Evolutionary conservation across 2,329 filamentous ascomycete species (phyloP).

Genomic region (Cladosporium austrohemisphaericum): DNA sequence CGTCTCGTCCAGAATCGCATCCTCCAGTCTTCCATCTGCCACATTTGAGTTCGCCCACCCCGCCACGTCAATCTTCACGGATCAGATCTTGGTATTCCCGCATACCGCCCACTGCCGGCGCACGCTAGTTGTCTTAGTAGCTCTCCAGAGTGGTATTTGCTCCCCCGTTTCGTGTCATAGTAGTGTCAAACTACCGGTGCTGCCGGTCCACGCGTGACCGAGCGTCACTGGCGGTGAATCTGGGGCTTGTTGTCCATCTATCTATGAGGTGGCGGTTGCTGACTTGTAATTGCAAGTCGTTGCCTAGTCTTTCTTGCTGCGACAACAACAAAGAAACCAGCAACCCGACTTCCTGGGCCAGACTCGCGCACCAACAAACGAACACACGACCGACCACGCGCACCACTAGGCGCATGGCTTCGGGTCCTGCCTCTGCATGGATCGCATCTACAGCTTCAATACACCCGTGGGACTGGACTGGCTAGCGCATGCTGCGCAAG

Average conservation of each 20-base stretch:
- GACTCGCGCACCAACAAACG: background rate
- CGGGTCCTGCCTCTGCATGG: constrained; percentile 16
- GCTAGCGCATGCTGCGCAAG: constrained; percentile 1
- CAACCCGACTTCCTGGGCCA: background rate
- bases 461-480: constrained; percentile 13
- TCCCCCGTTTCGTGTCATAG: constrained; percentile 5
- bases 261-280: too few relatives aligned
- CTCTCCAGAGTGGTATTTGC: constrained; percentile 5
- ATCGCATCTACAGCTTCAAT: constrained; percentile 14
- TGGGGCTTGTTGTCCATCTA: too few relatives aligned
- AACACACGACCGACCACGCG: background rate
- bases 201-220: constrained; percentile 7
- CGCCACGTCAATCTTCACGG: constrained; percentile 9
- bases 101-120: constrained; percentile 12
- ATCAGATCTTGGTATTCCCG: background rate
- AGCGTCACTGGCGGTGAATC: constrained; percentile 11
- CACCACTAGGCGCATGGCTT: constrained; percentile 9
- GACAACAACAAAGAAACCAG: constrained; percentile 1
- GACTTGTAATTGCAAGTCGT: too few relatives aligned
- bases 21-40: background rate
- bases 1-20: background rate
- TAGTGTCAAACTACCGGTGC: constrained; percentile 5
- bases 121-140: constrained; percentile 5
- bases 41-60: constrained; percentile 4
- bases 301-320: too few relatives aligned